Evolutionary conservation across 176 grass and related monocot species (phyloP), one percentile per base, ranked within the genome.

Genomic region (Lolium rigidum): DNA sequence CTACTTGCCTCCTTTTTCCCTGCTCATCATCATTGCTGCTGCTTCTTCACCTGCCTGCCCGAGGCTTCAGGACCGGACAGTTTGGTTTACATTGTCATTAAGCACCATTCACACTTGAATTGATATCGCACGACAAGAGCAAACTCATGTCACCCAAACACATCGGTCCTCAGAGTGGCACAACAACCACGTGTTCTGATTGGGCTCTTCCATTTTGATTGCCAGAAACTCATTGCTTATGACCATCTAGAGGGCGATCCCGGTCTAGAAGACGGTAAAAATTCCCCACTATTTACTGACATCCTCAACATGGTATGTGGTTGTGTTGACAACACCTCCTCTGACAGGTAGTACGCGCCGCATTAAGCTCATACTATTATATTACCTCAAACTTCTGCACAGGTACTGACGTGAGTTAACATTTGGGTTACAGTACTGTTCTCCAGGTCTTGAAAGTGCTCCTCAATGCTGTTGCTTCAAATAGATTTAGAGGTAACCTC

Each of bases 211-310:
- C 88, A 81, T 85, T 78, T 92, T 28, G 71, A 38, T 83, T 84
- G 64, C 38, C 92, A 99, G 97, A 99, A 99, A 99, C 92, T 99
- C 90, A 88, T 99, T 90, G 97, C 97, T 63, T 99, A 99, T 85
- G 94, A 99, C 81, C 97, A 99, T 97, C 90, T 99, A 80, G 97
- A 99, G 89, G 97, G 97, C 38, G 97, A 99, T 88, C 97, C 97
- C 85, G 97, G 97, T 71, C 75, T 99, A 82, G 92, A 99, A 87
- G 92, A 87, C 67, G 97, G 92, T 79, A 96, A 97, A 94, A 97
- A 99, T 86, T 88, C 97, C 39, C 62, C 88, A 65, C 56, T 97
- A 74, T 99, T 96, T 93, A 91, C 94, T 25, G 94, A 97, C 63
- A 93, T 99, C 41, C 82, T 99, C 52, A 99, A 87, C 80, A 93